Conservation (phyloP, 1,284 basidiomycete genomes). For the Sphagnurus paluster region DNA sequence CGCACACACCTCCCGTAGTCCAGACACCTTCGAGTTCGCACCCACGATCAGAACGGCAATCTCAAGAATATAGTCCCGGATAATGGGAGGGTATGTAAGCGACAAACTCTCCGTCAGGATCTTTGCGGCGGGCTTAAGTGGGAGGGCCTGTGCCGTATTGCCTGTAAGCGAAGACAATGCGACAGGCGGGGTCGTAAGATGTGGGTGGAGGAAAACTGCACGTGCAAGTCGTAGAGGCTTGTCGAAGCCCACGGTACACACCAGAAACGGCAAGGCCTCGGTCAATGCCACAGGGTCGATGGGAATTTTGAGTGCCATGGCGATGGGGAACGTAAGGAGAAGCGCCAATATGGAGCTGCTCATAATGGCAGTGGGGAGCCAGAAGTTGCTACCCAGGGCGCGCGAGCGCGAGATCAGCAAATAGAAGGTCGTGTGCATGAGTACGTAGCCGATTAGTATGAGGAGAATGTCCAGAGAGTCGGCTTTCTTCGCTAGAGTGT, state of each 20-base stretch:
- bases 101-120: conserved; percentile 86
- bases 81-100: conserved; percentile 78
- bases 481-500: conserved; percentile 85
- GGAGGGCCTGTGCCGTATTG: conserved; percentile 21
- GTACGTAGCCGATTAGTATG: conserved; percentile 91
- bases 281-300: conserved; percentile 93
- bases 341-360: conserved; percentile 88
- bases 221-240: conserved; percentile 93
- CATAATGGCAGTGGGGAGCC: conserved; percentile 85
- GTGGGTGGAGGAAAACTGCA: conserved; percentile 88
- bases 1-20: conserved; percentile 93
- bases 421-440: conserved; percentile 97
- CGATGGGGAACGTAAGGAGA: conserved; percentile 84
- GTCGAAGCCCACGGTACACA: conserved; percentile 97
- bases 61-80: conserved; percentile 93
- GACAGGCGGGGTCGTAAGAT: conserved; percentile 57
- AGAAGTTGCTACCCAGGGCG: conserved; percentile 86
- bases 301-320: conserved; percentile 81
- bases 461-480: conserved; percentile 96
- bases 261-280: conserved; percentile 96
- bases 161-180: conserved; percentile 25
- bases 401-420: conserved; percentile 87
- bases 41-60: conserved; percentile 88
- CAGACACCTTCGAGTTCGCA: conserved; percentile 85
- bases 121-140: conserved; percentile 75